Percentiles rank a stretch among this genome's conserved stretches.
Evolutionary conservation across 2,329 filamentous ascomycete genomes (phyloP).

Genomic region (Pseudohalonectria lignicola): DNA sequence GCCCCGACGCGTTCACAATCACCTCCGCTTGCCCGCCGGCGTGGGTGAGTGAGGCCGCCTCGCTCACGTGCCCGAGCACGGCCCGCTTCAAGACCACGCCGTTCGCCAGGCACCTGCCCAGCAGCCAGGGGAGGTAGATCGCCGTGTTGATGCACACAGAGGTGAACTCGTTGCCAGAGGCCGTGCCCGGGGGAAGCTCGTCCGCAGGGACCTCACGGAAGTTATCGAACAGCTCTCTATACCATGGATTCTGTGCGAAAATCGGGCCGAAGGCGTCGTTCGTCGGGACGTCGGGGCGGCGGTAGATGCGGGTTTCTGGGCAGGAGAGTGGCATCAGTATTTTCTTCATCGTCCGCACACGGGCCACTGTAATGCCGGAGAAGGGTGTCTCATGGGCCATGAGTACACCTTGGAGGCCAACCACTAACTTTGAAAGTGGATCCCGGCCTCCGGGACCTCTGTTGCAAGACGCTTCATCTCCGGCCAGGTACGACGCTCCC

Average conservation of each 20-base stretch:
- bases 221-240: conserved; percentile 58
- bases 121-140: conserved; percentile 77
- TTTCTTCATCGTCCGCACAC: too few relatives aligned
- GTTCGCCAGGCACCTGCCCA: conserved; percentile 65
- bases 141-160: conserved; percentile 88
- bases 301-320: conserved; percentile 36
- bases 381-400: too few relatives aligned
- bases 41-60: conserved; percentile 53
- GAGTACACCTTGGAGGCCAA: too few relatives aligned
- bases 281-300: conserved; percentile 50
- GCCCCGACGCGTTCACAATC: conserved; percentile 76
- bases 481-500: conserved; percentile 55
- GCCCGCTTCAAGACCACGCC: conserved; percentile 59
- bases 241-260: conserved; percentile 61
- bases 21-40: conserved; percentile 49
- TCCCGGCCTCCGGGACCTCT: conserved; percentile 63
- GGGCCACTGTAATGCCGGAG: too few relatives aligned
- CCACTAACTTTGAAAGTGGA: conserved; percentile 60
- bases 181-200: conserved; percentile 52
- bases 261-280: conserved; percentile 39
- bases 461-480: conserved; percentile 46
- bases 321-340: too few relatives aligned
- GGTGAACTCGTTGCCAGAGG: conserved; percentile 65
- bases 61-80: conserved; percentile 56
- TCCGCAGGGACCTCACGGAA: conserved; percentile 49